Base-by-base conservation (phyloP, 192 early-diverging fungal species). In the Rhizoclosmatium sp. region DNA sequence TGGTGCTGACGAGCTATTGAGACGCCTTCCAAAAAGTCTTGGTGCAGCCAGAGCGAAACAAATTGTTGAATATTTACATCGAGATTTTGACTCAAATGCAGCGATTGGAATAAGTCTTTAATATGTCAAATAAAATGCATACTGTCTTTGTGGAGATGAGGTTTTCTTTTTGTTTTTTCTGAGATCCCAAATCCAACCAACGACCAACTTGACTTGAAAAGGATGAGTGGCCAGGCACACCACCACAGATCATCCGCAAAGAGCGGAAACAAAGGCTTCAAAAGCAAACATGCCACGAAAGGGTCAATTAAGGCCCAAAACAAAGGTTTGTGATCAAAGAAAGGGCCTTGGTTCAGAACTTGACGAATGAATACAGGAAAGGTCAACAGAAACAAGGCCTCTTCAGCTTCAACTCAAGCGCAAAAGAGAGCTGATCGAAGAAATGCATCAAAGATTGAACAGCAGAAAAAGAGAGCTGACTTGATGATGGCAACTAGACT, bases 221-320 rank as follows among this genome's bases (percentile, higher is more conserved):
- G 9, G 51, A 62, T 62, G 60, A 19, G 10, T 19, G 60, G 60
- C 60, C 60, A 62, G 60, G 65, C 62, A 45, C 77, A 78, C 73
- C 71, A 71, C 19, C 91, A 95, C 80, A 84, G 94, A 48, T 88
- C 95, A 71, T 87, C 91, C 42, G 87, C 95, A 68, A 97, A 96
- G 87, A 94, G 97, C 85, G 89, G 87, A 77, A 97, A 99, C 92
- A 99, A 98, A 85, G 91, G 92, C 69, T 99, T 99, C 92, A 99
- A 99, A 86, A 95, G 94, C 9, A 92, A 93, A 79, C 93, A 95
- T 89, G 89, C 94, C 31, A 88, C 94, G 0, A 99, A 98, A 77
- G 92, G 93, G 48, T 80, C 84, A 12, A 75, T 94, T 54, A 93
- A 94, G 78, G 93, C 93, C 71, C 91, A 92, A 75, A 86, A 87